Percentiles rank a stretch among this genome's conserved stretches.
Conservation (phyloP, 805 yeast species). For the Ogataea degrootiae region DNA sequence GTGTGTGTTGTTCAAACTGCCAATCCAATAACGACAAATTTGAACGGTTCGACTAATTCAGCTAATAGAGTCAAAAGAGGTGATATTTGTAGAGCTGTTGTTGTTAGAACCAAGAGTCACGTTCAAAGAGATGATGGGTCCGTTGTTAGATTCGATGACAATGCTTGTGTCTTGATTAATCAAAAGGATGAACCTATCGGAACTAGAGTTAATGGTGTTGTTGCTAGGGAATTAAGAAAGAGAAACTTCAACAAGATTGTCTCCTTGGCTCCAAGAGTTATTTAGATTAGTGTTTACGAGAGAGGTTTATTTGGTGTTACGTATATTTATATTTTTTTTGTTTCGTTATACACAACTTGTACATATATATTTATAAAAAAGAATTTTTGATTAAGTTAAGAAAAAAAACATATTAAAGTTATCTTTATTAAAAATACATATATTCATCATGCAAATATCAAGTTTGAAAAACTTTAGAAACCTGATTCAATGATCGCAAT, state of each 20-base stretch:
- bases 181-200: conserved; percentile 91
- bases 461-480: not conserved
- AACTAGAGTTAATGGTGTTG: conserved; percentile 84
- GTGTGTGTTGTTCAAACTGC: conserved; percentile 94
- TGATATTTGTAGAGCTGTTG: conserved; percentile 92
- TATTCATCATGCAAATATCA: not conserved
- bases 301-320: not conserved
- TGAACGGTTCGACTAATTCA: conserved; percentile 62
- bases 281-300: conserved; percentile 27
- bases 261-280: conserved; percentile 84
- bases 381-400: not conserved
- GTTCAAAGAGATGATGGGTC: conserved; percentile 83
- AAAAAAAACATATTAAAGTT: not conserved
- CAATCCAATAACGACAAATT: conserved; percentile 61
- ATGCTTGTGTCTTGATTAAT: conserved; percentile 92
- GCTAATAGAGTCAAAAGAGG: conserved; percentile 87
- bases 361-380: not conserved
- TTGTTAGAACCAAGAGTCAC: conserved; percentile 79
- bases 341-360: conserved; percentile 4
- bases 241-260: conserved; percentile 81
- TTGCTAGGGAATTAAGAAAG: conserved; percentile 84
- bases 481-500: not conserved
- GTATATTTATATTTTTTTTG: not conserved
- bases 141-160: conserved; percentile 83
- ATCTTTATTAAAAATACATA: not conserved